Conservation (phyloP, 345 rosid species). For the Brassica nigra region DNA sequence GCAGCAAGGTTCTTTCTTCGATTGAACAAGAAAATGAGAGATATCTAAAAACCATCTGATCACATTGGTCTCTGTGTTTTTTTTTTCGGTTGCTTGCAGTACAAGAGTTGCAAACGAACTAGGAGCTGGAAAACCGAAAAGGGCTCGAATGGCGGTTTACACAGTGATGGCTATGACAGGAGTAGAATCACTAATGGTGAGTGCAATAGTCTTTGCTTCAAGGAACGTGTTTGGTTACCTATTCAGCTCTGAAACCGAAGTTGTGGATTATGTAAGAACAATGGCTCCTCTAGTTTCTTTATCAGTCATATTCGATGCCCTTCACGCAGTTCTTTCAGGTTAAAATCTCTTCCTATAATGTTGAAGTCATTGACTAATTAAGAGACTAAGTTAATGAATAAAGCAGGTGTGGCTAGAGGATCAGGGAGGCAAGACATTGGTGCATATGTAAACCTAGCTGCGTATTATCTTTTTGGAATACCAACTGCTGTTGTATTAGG, state of each 20-base stretch:
- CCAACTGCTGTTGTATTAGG: conserved; percentile 34
- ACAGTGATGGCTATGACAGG: conserved; percentile 33
- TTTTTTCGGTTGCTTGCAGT: conserved; percentile 36
- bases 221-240: conserved; percentile 42
- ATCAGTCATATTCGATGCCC: conserved; percentile 40
- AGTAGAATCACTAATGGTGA: conserved; percentile 31
- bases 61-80: neutral
- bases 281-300: conserved; percentile 37
- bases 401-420: conserved; percentile 43
- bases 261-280: conserved; percentile 37
- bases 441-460: conserved; percentile 40
- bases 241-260: conserved; percentile 40
- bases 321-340: conserved; percentile 41
- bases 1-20: conserved; percentile 57
- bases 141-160: conserved; percentile 32
- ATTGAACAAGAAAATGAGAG: neutral
- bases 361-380: neutral
- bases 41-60: neutral
- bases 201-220: conserved; percentile 26
- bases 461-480: conserved; percentile 39
- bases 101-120: conserved; percentile 61
- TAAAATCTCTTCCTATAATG: neutral
- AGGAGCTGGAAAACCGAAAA: conserved; percentile 43
- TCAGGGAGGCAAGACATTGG: conserved; percentile 44
- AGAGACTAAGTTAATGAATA: neutral